Conservation (phyloP, 805 yeast genomes). For the Teunomyces funiuensis region DNA sequence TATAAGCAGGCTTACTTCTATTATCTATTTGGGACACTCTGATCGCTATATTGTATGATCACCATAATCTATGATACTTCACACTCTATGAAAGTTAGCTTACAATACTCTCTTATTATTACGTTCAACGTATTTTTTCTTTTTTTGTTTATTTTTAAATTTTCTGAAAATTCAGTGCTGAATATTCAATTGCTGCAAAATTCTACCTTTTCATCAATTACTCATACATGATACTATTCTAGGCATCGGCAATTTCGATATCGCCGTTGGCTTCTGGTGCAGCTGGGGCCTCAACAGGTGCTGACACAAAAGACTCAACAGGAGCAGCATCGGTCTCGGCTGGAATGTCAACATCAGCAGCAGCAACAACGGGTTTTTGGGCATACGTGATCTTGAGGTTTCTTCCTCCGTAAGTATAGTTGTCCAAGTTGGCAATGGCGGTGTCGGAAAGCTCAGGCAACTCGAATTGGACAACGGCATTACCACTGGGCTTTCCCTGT, state of each 20-base stretch:
- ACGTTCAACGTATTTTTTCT: too few species aligned
- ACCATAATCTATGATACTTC: too few species aligned
- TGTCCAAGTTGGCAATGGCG: slow-evolving; percentile 73
- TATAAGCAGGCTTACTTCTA: too few species aligned
- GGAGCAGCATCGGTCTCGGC: neutral
- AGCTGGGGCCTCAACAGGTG: slow-evolving; percentile 7
- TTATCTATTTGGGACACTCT: too few species aligned
- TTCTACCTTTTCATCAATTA: neutral
- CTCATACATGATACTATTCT: neutral
- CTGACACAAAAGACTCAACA: slow-evolving; percentile 3
- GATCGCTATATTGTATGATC: too few species aligned
- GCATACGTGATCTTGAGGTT: slow-evolving; percentile 71
- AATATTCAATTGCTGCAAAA: neutral
- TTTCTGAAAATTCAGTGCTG: neutral
- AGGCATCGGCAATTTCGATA: slow-evolving; percentile 6
- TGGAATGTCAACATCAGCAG: neutral
- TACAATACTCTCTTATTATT: too few species aligned
- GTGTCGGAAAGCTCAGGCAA: slow-evolving; percentile 64
- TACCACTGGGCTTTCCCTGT: slow-evolving; percentile 71
- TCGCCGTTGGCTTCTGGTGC: slow-evolving; percentile 3
- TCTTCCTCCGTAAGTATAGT: slow-evolving; percentile 84
- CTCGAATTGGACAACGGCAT: slow-evolving; percentile 81
- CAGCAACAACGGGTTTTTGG: slow-evolving; percentile 17
- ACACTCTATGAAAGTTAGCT: too few species aligned
- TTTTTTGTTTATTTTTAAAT: too few species aligned